These are phyloP conservation scores for Phytopythium aichiense DNA, from an alignment of 352 stramenopile species.

Conservation along the genomic window DNA sequence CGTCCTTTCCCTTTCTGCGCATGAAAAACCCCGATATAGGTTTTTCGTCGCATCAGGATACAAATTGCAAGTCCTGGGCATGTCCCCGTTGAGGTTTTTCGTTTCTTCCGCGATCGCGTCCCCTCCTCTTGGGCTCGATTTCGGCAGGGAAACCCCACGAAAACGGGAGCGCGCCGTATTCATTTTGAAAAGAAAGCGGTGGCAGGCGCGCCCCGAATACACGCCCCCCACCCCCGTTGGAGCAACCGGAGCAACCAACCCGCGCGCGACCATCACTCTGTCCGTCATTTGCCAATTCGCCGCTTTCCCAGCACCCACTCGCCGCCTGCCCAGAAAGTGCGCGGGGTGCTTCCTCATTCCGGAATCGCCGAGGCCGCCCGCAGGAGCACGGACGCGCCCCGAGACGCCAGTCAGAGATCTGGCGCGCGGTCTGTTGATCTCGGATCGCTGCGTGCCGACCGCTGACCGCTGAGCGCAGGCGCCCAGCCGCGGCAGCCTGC, in stretches of 20 bases:
- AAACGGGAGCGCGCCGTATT: constrained; percentile 18
- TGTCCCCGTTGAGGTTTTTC: constrained; percentile 26
- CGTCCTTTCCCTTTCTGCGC: background rate
- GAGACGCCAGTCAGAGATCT: background rate
- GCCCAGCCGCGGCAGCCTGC: too few species aligned
- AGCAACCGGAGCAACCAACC: constrained; percentile 10
- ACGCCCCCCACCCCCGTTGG: constrained; percentile 20
- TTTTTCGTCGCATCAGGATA: constrained; percentile 11
- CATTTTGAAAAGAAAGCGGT: constrained; percentile 55
- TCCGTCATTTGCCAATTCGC: constrained; percentile 19
- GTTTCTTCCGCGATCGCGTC: constrained; percentile 19
- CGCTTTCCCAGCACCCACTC: constrained; percentile 12
- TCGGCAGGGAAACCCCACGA: constrained; percentile 16
- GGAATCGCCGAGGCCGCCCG: background rate
- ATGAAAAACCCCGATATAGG: constrained; percentile 1
- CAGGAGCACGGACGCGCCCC: too few species aligned
- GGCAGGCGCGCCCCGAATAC: constrained; percentile 38
- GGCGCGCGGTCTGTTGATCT: too few species aligned
- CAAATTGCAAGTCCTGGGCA: background rate
- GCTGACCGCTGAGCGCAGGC: too few species aligned
- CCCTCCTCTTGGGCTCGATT: background rate
- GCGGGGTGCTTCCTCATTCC: background rate
- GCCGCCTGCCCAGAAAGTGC: constrained; percentile 9
- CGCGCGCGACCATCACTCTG: constrained; percentile 35
- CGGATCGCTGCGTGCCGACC: too few species aligned